Evolutionary conservation across 169 alveolate species (phyloP).

Genomic region (Cyclospora cayetanensis): DNA sequence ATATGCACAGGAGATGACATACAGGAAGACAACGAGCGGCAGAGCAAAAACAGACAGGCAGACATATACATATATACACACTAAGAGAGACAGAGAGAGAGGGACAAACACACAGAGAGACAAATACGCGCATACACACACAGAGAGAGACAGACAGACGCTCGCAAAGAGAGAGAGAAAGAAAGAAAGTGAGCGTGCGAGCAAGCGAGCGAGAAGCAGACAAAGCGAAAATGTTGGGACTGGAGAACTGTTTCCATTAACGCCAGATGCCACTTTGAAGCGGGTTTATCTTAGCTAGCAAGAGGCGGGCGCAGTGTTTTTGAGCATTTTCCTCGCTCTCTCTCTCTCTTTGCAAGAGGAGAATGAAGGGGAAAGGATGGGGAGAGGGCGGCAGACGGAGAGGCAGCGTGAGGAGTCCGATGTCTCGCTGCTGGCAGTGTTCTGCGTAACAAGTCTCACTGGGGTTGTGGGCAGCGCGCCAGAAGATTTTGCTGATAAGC

Average conservation of each 20-base stretch:
- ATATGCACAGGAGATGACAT: neutral
- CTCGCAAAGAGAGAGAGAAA: too few relatives aligned
- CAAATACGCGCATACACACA: neutral
- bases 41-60: neutral
- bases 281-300: too few relatives aligned
- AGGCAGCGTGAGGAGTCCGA: neutral
- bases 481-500: slow-evolving; percentile 52
- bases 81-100: neutral
- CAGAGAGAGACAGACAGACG: neutral
- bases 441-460: neutral
- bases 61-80: too few relatives aligned
- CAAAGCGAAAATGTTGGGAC: too few relatives aligned
- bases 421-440: neutral
- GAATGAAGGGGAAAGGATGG: neutral
- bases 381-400: neutral
- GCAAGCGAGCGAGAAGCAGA: too few relatives aligned
- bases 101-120: neutral
- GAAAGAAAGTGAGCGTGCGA: too few relatives aligned
- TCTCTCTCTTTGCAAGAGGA: too few relatives aligned
- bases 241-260: too few relatives aligned
- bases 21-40: neutral
- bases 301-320: too few relatives aligned
- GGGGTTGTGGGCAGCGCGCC: slow-evolving; percentile 34
- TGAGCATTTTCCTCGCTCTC: neutral
- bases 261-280: too few relatives aligned